Evolutionary conservation across 108 stramenopile species (phyloP), one percentile per base, ranked within the genome.

Genomic region (Fragilaria radians): DNA sequence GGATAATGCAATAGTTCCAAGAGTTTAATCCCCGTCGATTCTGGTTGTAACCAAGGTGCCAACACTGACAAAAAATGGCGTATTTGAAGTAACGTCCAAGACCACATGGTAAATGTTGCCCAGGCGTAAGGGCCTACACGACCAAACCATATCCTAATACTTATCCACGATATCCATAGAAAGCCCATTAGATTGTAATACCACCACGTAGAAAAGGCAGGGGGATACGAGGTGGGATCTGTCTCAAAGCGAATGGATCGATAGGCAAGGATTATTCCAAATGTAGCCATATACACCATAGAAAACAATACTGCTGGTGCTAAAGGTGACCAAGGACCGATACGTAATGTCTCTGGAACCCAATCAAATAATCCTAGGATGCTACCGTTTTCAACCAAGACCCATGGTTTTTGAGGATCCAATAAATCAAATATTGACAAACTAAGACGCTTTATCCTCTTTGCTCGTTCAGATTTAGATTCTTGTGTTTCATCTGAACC

Each of bases 351-450:
- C 0, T 60, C 33, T 27, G 93, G 93, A 23, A 90, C 66, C 78
- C 80, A 89, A 48, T 86, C 72, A 61, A 90, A 88, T 69, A 72
- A 82, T 21, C 84, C 84, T n/a, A 59, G 46, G 36, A 80, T 74
- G 2, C 79, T 76, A 23, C 85, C 83, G 42, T 76, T 53, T 22
- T 67, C 52, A 22, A 67, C 70, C 55, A 84, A 67, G 21, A 78
- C 63, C 82, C 82, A 84, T 34, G 82, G 82, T 34, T 73, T 55
- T 21, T 9, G 49, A 36, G 67, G 60, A 55, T 76, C 72, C 22
- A 81, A 51, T 47, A 76, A 63, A 55, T 75, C 66, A 11, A 19
- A 5, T 11, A 56, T 11, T 31, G 54, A 28, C 36, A 42, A 14
- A 42, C 14, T 42, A 14, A 42, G 36, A 7, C 14, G 11, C 36